Conservation (phyloP, 2,329 filamentous ascomycete genomes). For the Aspergillus fumigatiaffinis region DNA sequence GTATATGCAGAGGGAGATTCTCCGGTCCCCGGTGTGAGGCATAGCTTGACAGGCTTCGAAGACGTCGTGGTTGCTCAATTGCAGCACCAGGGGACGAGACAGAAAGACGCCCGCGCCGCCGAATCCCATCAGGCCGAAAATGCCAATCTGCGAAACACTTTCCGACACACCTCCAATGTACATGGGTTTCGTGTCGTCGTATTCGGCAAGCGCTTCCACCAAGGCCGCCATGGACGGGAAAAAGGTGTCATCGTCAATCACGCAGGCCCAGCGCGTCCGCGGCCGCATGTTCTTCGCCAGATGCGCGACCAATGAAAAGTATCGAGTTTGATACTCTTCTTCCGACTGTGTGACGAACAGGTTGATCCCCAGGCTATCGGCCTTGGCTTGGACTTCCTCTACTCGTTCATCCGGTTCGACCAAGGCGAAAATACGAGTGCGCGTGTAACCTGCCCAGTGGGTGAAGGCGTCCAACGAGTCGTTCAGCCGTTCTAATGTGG, state of each 20-base stretch:
- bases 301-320: slow-evolving; percentile 54
- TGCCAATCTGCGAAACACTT: slow-evolving; percentile 49
- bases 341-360: slow-evolving; percentile 33
- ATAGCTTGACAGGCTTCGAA: slow-evolving; percentile 49
- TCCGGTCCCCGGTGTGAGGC: slow-evolving; percentile 50
- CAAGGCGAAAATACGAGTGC: slow-evolving; percentile 51
- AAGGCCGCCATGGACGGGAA: slow-evolving; percentile 54
- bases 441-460: slow-evolving; percentile 54
- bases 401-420: slow-evolving; percentile 41
- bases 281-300: slow-evolving; percentile 45
- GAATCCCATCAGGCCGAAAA: slow-evolving; percentile 58
- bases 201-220: slow-evolving; percentile 43
- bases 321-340: slow-evolving; percentile 46
- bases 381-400: slow-evolving; percentile 30
- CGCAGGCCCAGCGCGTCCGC: slow-evolving; percentile 52
- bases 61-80: slow-evolving; percentile 42
- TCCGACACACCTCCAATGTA: slow-evolving; percentile 60
- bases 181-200: slow-evolving; percentile 47
- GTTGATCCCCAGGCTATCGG: slow-evolving; percentile 40
- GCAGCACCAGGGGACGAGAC: slow-evolving; percentile 49
- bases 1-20: slow-evolving; percentile 57
- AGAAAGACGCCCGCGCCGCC: slow-evolving; percentile 60
- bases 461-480: slow-evolving; percentile 51
- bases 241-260: slow-evolving; percentile 63
- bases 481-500: slow-evolving; percentile 48